Evolutionary conservation across 352 stramenopile genomes (phyloP).

Genomic region (Phytopythium litorale): DNA sequence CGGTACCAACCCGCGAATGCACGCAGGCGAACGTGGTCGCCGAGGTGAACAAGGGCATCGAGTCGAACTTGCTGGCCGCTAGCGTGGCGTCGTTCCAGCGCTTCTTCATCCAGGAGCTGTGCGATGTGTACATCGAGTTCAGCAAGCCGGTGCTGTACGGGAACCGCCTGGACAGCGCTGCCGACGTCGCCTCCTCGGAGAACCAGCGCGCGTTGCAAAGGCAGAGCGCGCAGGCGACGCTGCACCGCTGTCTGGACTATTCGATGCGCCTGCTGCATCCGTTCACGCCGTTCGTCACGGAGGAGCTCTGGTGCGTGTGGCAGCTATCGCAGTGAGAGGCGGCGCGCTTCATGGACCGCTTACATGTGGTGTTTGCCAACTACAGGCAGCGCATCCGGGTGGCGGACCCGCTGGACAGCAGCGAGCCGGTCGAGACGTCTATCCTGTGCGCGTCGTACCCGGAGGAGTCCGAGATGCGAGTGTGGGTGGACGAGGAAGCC

Average conservation of each 20-base stretch:
- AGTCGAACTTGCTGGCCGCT: constrained; percentile 58
- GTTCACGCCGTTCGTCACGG: constrained; percentile 99
- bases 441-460: constrained; percentile 81
- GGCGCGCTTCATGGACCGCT: background rate
- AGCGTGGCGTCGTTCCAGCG: constrained; percentile 68
- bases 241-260: constrained; percentile 94
- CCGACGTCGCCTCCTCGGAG: constrained; percentile 21
- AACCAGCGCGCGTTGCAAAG: constrained; percentile 54
- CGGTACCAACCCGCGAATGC: background rate
- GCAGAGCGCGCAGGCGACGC: constrained; percentile 87
- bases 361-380: background rate
- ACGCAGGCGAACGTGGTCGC: constrained; percentile 51
- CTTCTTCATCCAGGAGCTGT: constrained; percentile 87
- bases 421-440: constrained; percentile 31
- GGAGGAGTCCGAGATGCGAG: constrained; percentile 68
- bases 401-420: constrained; percentile 28
- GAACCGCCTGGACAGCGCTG: constrained; percentile 39
- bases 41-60: constrained; percentile 60
- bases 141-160: constrained; percentile 81
- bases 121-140: constrained; percentile 88
- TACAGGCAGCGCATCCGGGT: constrained; percentile 56
- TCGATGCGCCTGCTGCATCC: constrained; percentile 97
- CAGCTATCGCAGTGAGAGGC: background rate
- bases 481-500: constrained; percentile 73
- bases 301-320: constrained; percentile 96